These are phyloP conservation scores for Spergularia marina DNA, from an alignment of 148 eudicot species.

Conservation along the genomic window DNA sequence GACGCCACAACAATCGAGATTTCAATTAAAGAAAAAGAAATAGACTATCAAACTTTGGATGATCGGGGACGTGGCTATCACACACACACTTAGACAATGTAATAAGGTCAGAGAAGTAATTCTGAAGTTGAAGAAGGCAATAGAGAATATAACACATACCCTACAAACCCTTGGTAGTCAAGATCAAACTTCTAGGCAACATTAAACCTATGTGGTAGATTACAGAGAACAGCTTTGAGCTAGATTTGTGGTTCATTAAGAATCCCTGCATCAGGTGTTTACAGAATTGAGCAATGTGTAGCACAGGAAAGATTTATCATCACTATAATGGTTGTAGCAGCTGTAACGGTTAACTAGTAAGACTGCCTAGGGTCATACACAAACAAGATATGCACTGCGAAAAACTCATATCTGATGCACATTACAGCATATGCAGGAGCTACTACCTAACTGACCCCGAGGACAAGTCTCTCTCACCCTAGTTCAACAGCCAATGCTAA, in stretches of 20 bases:
- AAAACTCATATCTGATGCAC: not conserved
- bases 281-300: not conserved
- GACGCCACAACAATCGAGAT: not conserved
- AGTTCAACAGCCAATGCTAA: no score
- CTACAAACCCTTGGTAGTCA: not conserved
- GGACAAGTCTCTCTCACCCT: no score
- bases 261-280: not conserved
- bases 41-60: not conserved
- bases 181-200: not conserved
- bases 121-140: no score
- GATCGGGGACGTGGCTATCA: not conserved
- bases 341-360: not conserved
- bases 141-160: no score
- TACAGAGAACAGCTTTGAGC: not conserved
- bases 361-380: not conserved
- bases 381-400: not conserved
- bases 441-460: no score
- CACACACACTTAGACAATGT: not conserved
- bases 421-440: no score
- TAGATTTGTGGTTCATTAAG: not conserved
- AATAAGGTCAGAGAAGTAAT: not conserved
- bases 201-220: not conserved
- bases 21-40: not conserved
- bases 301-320: not conserved
- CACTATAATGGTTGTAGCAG: not conserved